Base-by-base conservation (phyloP, 352 stramenopile genomes). In the Peronosclerospora sorghi region DNA sequence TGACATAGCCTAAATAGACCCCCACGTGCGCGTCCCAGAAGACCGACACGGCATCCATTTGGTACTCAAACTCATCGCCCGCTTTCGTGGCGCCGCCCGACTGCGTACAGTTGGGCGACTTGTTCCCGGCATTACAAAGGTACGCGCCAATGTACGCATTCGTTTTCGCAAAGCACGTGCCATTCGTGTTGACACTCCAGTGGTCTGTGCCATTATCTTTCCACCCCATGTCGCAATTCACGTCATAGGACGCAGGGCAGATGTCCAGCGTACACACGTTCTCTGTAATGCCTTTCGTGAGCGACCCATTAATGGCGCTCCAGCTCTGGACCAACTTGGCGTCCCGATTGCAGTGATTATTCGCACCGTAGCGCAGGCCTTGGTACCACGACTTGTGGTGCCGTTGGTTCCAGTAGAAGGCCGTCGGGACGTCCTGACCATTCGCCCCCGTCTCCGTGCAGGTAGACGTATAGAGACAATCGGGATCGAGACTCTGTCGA, bases 41-140 rank as follows among this genome's bases (percentile, higher is more conserved):
- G 21, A 73, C 73, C 19, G 85, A 94, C 17, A 97, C 83, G 2
- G 87, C 89, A 62, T 97, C 92, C 39, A 94, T 90, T 48, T 96
- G 73, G 32, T 82, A 82, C 27, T 43, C 41, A 24, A 75, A 82
- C 20, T 61, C 39, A 0, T 50, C 63, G 14, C 40, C 44, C 0
- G 54, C 15, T 20, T 45, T 57, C 5, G 54, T 64, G 8, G 46
- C 60, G 5, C 52, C 50, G 8, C 73, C 46, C 18, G 48, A 52
- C 21, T 34, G 27, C 2, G 45, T 54, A 46, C 60, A 71, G 20
- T 59, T 34, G 1, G 42, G 51, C 1, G 32, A 41, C 15, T 38
- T 69, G 32, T 71, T 75, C 43, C 57, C 66, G 2, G 68, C 58
- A 35, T 61, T 66, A 45, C 68, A 80, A 41, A 80, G 35, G 48